A percentile compares a stretch with the other conserved stretches of the same genome.
These are phyloP conservation scores for Monilinia fructicola DNA, from an alignment of 2,329 filamentous ascomycete species.

Conservation along the genomic window DNA sequence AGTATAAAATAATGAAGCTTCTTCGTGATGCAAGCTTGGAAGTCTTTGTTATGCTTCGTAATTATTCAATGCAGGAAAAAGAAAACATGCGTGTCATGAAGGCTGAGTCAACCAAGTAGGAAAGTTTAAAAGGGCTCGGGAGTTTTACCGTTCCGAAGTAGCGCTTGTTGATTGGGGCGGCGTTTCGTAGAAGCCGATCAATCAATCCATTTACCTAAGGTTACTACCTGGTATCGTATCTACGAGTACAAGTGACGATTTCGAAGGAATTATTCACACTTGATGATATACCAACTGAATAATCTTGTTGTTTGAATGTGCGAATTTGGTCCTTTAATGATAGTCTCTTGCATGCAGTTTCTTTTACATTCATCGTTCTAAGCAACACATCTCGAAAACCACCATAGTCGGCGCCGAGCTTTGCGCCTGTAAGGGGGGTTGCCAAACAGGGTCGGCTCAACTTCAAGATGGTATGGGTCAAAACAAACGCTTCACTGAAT, in stretches of 20 bases:
- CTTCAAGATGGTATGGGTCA: slow-evolving; percentile 36
- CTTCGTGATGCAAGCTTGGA: not conserved
- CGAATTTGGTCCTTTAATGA: slow-evolving; percentile 12
- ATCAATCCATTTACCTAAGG: not conserved
- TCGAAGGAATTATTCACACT: slow-evolving; percentile 20
- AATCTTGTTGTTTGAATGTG: not conserved
- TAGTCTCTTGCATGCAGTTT: slow-evolving; percentile 8
- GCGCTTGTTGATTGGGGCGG: slow-evolving; percentile 15
- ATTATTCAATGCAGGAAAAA: not conserved
- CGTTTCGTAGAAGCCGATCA: slow-evolving; percentile 20
- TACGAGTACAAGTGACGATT: slow-evolving; percentile 18
- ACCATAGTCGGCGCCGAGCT: slow-evolving; percentile 21
- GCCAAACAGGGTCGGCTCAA: slow-evolving; percentile 22
- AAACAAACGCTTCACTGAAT: slow-evolving; percentile 11
- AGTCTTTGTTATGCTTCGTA: slow-evolving; percentile 16
- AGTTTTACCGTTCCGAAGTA: slow-evolving; percentile 14
- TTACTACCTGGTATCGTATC: not conserved
- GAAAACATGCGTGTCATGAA: slow-evolving; percentile 16
- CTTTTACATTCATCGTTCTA: not conserved
- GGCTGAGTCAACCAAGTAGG: slow-evolving; percentile 15
- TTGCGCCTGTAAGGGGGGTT: slow-evolving; percentile 19
- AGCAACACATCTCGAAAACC: not conserved
- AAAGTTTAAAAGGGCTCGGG: not conserved
- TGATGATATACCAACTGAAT: slow-evolving; percentile 1
- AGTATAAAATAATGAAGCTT: not conserved